phyloP scores from a whole-genome alignment of 805 yeast species.

The Schwanniomyces vanrijiae region DNA sequence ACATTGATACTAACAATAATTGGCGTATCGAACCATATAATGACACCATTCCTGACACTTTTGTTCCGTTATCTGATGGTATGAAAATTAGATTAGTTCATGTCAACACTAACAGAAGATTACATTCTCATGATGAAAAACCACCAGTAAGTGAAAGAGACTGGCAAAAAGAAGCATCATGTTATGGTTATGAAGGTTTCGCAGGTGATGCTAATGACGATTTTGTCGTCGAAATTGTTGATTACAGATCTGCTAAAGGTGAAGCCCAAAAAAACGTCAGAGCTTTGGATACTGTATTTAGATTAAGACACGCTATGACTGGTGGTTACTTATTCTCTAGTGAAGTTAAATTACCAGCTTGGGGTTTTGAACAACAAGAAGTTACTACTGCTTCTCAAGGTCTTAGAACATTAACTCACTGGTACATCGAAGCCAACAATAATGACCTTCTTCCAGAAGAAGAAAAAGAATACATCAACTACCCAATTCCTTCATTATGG shows the following conservation, averaged over 20 bases:
- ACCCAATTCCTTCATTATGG: conserved; percentile 53
- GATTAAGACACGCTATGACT: conserved; percentile 76
- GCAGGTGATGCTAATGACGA: conserved; percentile 85
- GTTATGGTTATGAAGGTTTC: conserved; percentile 76
- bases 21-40: conserved; percentile 73
- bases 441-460: conserved; percentile 45
- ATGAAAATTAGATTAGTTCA: conserved; percentile 71
- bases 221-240: conserved; percentile 71
- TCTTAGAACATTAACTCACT: conserved; percentile 54
- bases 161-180: conserved; percentile 82
- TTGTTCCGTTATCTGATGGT: conserved; percentile 65
- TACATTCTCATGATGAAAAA: conserved; percentile 82
- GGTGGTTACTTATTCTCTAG: conserved; percentile 79
- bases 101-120: conserved; percentile 56
- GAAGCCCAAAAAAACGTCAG: conserved; percentile 55
- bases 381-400: conserved; percentile 80
- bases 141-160: conserved; percentile 75
- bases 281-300: conserved; percentile 69
- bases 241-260: conserved; percentile 48
- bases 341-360: conserved; percentile 70
- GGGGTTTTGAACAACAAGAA: conserved; percentile 86
- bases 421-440: conserved; percentile 74
- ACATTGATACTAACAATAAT: conserved; percentile 69
- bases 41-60: conserved; percentile 54
- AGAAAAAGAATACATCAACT: conserved; percentile 35